These are phyloP conservation scores for Clitocybe nebularis DNA, from an alignment of 1,284 basidiomycete genomes.

Conservation along the genomic window DNA sequence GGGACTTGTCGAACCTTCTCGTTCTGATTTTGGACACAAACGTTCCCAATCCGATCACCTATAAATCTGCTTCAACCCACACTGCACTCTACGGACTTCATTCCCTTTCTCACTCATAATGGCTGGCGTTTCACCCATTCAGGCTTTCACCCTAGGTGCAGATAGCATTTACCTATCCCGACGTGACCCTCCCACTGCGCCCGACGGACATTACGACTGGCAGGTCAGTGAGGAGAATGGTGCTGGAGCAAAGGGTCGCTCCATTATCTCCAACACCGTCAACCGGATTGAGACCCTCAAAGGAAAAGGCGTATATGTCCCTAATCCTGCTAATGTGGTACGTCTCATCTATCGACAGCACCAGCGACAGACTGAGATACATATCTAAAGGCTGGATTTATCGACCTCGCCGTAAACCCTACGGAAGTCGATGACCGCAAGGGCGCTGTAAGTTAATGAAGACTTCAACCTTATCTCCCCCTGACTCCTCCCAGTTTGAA, in stretches of 20 bases:
- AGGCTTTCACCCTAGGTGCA: neutral
- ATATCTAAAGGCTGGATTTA: neutral
- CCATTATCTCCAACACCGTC: neutral
- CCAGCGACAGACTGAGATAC: too few relatives aligned
- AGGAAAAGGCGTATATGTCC: neutral
- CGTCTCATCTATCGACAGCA: too few relatives aligned
- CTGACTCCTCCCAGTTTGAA: neutral
- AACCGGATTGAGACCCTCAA: neutral
- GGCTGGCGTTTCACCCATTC: neutral
- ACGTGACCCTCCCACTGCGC: neutral
- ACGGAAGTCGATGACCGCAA: neutral
- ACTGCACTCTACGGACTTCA: neutral
- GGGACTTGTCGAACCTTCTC: too few relatives aligned
- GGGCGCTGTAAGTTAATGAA: neutral
- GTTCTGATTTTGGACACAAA: too few relatives aligned
- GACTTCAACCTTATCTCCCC: neutral
- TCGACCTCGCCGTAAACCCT: neutral
- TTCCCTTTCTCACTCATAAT: neutral
- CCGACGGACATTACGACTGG: neutral
- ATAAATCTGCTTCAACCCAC: too few relatives aligned
- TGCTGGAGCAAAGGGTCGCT: neutral
- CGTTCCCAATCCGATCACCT: too few relatives aligned
- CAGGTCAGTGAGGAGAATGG: neutral
- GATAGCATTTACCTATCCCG: neutral
- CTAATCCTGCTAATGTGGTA: neutral